Percentiles rank a stretch among this genome's conserved stretches.
phyloP scores from a whole-genome alignment of 148 eudicot species.

The Amaranthus hypochondriacus region DNA sequence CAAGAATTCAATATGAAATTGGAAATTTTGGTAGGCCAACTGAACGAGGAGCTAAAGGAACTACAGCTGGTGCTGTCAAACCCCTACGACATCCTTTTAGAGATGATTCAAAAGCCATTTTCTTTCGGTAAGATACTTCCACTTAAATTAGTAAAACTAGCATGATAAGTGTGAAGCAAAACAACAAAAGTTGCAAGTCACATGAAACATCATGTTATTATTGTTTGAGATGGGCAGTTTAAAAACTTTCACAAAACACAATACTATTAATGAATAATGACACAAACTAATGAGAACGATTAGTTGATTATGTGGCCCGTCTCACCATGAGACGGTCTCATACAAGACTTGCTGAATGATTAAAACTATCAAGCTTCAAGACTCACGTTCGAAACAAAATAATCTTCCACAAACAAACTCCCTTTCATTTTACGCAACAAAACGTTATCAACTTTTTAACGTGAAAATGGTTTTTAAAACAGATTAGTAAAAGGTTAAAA shows the following conservation, averaged over 20 bases:
- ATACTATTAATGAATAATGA: neutral
- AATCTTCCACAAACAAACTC: neutral
- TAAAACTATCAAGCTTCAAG: neutral
- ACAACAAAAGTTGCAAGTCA: constrained; percentile 14
- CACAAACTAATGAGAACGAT: too few species aligned
- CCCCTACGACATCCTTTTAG: constrained; percentile 41
- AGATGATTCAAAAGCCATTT: constrained; percentile 49
- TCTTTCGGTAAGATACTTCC: constrained; percentile 44
- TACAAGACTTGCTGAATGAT: neutral
- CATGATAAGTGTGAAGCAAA: constrained; percentile 23
- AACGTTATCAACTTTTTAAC: neutral
- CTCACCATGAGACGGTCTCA: too few species aligned
- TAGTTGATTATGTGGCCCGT: too few species aligned
- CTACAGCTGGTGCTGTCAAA: constrained; percentile 51
- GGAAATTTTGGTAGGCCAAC: constrained; percentile 31
- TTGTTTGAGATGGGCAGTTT: neutral
- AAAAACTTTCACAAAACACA: neutral
- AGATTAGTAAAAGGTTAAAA: neutral
- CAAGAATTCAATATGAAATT: constrained; percentile 48
- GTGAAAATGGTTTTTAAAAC: neutral
- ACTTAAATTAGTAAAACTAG: constrained; percentile 3
- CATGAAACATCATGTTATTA: constrained; percentile 21
- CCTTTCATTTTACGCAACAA: neutral
- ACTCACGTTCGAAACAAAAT: neutral
- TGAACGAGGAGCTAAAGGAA: constrained; percentile 42